These are phyloP conservation scores for Trichoderma orchidacearum DNA, from an alignment of 495 filamentous ascomycete genomes.

Conservation along the genomic window DNA sequence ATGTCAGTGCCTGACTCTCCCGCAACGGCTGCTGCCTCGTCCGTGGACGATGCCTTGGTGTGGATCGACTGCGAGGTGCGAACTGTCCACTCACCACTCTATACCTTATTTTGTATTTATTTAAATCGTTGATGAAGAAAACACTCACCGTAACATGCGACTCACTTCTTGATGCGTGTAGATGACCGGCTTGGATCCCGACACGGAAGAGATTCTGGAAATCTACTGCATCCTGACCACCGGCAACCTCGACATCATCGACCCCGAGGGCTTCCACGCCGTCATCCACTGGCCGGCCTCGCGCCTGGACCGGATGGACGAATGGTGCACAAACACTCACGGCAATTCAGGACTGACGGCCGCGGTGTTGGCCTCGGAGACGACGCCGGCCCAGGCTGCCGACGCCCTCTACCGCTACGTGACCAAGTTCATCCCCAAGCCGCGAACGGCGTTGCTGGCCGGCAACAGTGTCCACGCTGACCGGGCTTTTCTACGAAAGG, in stretches of 20 bases:
- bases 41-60: conserved; percentile 42
- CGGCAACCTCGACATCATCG: conserved; percentile 58
- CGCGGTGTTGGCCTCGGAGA: conserved; percentile 59
- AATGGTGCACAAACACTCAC: conserved; percentile 44
- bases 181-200: conserved; percentile 88
- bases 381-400: conserved; percentile 59
- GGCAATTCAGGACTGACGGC: conserved; percentile 65
- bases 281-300: conserved; percentile 64
- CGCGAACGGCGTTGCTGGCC: conserved; percentile 56
- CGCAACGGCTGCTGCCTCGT: not conserved
- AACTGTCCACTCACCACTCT: not conserved
- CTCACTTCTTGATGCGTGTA: conserved; percentile 14
- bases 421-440: conserved; percentile 48
- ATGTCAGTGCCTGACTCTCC: not conserved
- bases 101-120: not conserved
- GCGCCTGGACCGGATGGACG: conserved; percentile 61
- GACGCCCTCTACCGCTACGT: conserved; percentile 66
- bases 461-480: conserved; percentile 92
- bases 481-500: conserved; percentile 61
- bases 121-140: no score
- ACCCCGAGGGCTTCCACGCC: conserved; percentile 63
- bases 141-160: no score
- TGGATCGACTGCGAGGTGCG: conserved; percentile 72
- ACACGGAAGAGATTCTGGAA: conserved; percentile 74
- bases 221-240: conserved; percentile 91